phyloP scores from a whole-genome alignment of 345 rosid genomes.

The Conringia planisiliqua region DNA sequence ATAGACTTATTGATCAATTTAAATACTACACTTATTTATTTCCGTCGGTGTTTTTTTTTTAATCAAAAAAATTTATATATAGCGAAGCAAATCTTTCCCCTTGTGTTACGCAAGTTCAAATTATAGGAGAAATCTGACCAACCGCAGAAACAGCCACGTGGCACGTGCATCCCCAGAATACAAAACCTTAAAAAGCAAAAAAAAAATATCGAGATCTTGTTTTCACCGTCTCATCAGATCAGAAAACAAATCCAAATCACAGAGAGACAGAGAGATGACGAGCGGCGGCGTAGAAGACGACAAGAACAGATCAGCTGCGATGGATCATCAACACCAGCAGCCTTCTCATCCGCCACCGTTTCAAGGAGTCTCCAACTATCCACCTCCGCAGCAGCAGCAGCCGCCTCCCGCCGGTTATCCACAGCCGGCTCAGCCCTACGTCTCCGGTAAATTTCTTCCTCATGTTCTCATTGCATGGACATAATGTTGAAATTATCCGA shows the following conservation, averaged over 20 bases:
- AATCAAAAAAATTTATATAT: neutral
- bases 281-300: conserved; percentile 12
- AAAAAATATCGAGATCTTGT: neutral
- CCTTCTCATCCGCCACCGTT: conserved; percentile 18
- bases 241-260: neutral
- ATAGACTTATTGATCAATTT: no score
- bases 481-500: neutral
- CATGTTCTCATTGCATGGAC: neutral
- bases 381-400: conserved; percentile 21
- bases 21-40: neutral
- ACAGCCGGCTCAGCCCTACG: conserved; percentile 34
- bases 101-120: neutral
- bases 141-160: conserved; percentile 24
- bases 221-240: conserved; percentile 10
- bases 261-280: conserved; percentile 20
- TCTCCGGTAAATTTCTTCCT: conserved; percentile 1
- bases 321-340: conserved; percentile 20
- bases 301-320: conserved; percentile 23
- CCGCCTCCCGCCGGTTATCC: conserved; percentile 18
- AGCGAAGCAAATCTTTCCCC: neutral
- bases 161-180: neutral
- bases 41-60: neutral
- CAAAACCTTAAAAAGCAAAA: neutral
- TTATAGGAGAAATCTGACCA: neutral
- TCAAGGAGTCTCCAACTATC: conserved; percentile 29